Evolutionary conservation across 2,329 filamentous ascomycete genomes (phyloP), one percentile per base, ranked within the genome.

Genomic region (Esteya vermicola): DNA sequence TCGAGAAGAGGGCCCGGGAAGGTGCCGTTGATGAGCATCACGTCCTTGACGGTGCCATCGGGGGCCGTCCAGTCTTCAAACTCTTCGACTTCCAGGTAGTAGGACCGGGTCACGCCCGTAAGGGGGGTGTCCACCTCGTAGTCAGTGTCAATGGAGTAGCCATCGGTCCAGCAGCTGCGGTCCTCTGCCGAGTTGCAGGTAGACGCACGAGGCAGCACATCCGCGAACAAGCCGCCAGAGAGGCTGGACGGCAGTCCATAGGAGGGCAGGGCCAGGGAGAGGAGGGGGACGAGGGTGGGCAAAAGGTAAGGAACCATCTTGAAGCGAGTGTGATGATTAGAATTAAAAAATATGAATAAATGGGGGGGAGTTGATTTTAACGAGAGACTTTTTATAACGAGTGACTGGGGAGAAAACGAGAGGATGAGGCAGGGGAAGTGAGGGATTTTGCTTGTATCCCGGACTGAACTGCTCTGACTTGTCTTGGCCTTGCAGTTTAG

Each of bases 131-230:
- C 38, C 6, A 10, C 12, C 28, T 48, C 46, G 21, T 50, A 50
- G 41, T 50, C 48, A 1, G 48, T 48, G 39, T 44, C 42, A 36
- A 50, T 45, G 23, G 40, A 18, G 14, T 41, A 50, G 23, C 30
- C 32, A 2, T 2, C 23, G 12, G 22, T 32, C 47, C 47, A 49
- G 36, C 45, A 49, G 7, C 32, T 36, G 9, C 47, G 43, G 40
- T 47, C 42, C 1, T 22, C 14, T 4, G 43, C 13, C 8, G 43
- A 38, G 45, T 47, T 43, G 43, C 47, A 48, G 22, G 26, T 28
- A 10, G 26, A 28, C 10, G 26, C 26, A 5, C 26, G 26, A 7
- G n/a, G n/a, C n/a, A n/a, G n/a, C n/a, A n/a, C n/a, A n/a, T n/a
- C n/a, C n/a, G 26, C 4, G 10, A 28, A 5, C 5, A 7, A 14